These are phyloP conservation scores for Aquilaria yunnanensis DNA, from an alignment of 345 rosid species.

Conservation along the genomic window DNA sequence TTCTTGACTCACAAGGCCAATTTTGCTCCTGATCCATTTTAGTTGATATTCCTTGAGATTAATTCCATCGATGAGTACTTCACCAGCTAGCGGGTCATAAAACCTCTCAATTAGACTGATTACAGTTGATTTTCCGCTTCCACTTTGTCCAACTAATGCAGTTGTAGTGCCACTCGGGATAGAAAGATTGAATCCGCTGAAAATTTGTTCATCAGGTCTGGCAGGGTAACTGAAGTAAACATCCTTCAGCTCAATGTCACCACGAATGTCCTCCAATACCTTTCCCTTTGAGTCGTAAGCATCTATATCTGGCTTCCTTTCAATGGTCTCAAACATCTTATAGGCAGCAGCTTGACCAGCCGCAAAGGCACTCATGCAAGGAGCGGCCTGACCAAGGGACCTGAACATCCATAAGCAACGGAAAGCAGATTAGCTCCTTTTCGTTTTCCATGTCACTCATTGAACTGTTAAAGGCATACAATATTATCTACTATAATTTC, in stretches of 20 bases:
- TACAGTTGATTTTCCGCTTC: slow-evolving; percentile 86
- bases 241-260: slow-evolving; percentile 61
- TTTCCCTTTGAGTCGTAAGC: slow-evolving; percentile 48
- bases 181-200: slow-evolving; percentile 57
- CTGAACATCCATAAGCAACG: slow-evolving; percentile 25
- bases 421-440: background rate
- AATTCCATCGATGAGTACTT: slow-evolving; percentile 59
- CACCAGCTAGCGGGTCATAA: slow-evolving; percentile 68
- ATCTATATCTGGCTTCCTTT: slow-evolving; percentile 65
- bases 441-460: background rate
- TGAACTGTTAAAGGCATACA: too few species aligned
- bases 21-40: slow-evolving; percentile 68
- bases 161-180: slow-evolving; percentile 61
- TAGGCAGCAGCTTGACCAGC: slow-evolving; percentile 76
- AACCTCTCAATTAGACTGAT: slow-evolving; percentile 76
- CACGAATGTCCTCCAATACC: slow-evolving; percentile 48
- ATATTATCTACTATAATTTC: background rate
- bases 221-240: slow-evolving; percentile 74
- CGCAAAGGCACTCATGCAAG: slow-evolving; percentile 65
- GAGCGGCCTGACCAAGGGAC: slow-evolving; percentile 87
- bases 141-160: slow-evolving; percentile 85
- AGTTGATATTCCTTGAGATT: slow-evolving; percentile 65
- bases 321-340: slow-evolving; percentile 75
- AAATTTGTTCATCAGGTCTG: slow-evolving; percentile 64
- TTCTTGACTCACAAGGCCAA: slow-evolving; percentile 84